phyloP scores from a whole-genome alignment of 768 basidiomycete species.

The Lactifluus pinguis region DNA sequence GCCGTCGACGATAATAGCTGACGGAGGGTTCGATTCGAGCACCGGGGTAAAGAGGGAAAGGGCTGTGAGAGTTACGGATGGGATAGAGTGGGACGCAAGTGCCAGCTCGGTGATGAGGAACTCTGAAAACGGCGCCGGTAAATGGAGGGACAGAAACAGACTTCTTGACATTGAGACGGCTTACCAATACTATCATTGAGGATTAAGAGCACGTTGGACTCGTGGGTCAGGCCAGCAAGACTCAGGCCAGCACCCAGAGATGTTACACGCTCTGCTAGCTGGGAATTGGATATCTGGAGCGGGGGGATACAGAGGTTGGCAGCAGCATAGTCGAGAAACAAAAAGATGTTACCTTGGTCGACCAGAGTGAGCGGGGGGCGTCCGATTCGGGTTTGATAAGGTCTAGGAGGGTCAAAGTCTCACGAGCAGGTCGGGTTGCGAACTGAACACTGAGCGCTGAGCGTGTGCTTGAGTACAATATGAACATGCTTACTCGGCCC shows the following conservation, averaged over 20 bases:
- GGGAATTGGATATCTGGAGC: constrained; percentile 60
- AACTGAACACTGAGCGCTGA: constrained; percentile 40
- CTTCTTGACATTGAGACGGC: not conserved
- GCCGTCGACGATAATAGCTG: constrained; percentile 66
- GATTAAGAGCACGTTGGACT: constrained; percentile 63
- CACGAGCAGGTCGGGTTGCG: constrained; percentile 61
- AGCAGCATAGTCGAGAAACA: not conserved
- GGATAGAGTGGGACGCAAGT: constrained; percentile 58
- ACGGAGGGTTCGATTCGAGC: constrained; percentile 54
- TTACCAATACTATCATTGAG: constrained; percentile 73
- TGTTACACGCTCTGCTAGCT: constrained; percentile 59
- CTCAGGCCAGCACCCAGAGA: constrained; percentile 69
- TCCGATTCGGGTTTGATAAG: constrained; percentile 59
- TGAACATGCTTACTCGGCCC: constrained; percentile 52
- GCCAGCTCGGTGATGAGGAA: constrained; percentile 77
- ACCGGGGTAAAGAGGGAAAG: constrained; percentile 53
- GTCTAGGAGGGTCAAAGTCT: constrained; percentile 57
- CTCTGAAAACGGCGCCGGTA: constrained; percentile 34
- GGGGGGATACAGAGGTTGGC: not conserved
- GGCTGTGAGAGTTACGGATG: constrained; percentile 56
- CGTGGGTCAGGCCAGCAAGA: constrained; percentile 43
- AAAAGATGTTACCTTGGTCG: constrained; percentile 45
- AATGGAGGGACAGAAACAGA: not conserved
- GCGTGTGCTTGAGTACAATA: not conserved
- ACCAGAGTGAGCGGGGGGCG: constrained; percentile 68